Base-by-base conservation (phyloP, 139 green algal species). In the Deuterostichococcus epilithicus region DNA sequence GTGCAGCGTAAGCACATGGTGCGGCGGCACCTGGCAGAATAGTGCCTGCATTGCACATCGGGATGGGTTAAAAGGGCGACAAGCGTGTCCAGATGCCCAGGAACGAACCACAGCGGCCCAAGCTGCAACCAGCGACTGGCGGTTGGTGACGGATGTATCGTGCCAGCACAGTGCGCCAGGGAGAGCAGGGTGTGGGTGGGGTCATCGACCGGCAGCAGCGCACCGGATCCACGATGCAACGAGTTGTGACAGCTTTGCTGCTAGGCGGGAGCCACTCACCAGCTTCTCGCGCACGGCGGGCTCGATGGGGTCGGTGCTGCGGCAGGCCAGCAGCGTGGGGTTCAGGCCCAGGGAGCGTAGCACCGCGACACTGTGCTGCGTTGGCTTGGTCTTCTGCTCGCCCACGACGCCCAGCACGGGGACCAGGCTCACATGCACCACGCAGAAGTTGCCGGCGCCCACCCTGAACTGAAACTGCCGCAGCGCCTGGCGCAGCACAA, bases 301-400 rank as follows among this genome's bases (percentile, higher is more conserved):
- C 76, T 94, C 85, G 44, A 99, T 81, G 5, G 90, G 89, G 70
- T 92, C 85, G 15, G 79, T 76, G 80, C 84, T 92, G 68, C 95
- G 89, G 85, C 93, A 97, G 35, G 94, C 94, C 68, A 99, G 85
- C 63, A 99, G 81, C 68, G 90, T 83, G 30, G 96, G 96, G 73
- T 90, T 94, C 67, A 99, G 83, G 37, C 96, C 96, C 80, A 98
- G 86, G 32, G 89, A 94, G 63, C 96, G 85, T 78, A 99, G 88
- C 73, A 92, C 89, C 63, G 90, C 77, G 71, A 99, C 95, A 44
- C 85, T 94, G 87, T 99, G 96, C 88, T 99, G 96, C 28, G 96
- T 99, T 36, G 96, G 96, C 90, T 99, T 99, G 32, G 96, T 99
- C 83, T 99, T 99, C 90, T 99, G 95, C 91, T 97, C 95, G 6